Evolutionary conservation across 2,329 filamentous ascomycete genomes (phyloP).

Genomic region (Coleophoma eucalyptorum): DNA sequence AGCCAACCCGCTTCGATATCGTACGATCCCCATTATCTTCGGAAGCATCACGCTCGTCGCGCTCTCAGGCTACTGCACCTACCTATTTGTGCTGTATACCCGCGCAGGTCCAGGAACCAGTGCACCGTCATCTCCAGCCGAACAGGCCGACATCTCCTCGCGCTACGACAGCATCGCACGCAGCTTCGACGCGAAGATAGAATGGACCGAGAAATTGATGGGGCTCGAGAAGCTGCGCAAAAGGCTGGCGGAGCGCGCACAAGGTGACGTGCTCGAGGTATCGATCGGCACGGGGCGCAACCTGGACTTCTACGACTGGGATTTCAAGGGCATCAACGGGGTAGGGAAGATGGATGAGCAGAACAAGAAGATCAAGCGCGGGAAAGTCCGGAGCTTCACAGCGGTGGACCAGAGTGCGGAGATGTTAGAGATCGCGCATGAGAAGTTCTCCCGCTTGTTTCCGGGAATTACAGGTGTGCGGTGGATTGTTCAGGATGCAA

Average conservation of each 20-base stretch:
- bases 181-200: slow-evolving; percentile 55
- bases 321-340: slow-evolving; percentile 20
- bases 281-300: slow-evolving; percentile 62
- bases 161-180: slow-evolving; percentile 36
- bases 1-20: slow-evolving; percentile 18
- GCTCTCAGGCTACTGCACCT: slow-evolving; percentile 19
- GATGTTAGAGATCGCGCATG: slow-evolving; percentile 55
- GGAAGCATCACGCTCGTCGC: slow-evolving; percentile 13
- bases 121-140: slow-evolving; percentile 10
- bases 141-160: slow-evolving; percentile 24
- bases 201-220: slow-evolving; percentile 52
- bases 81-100: slow-evolving; percentile 30
- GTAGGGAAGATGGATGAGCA: slow-evolving; percentile 15
- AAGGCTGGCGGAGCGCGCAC: slow-evolving; percentile 41
- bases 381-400: slow-evolving; percentile 50
- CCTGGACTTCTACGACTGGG: slow-evolving; percentile 55
- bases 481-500: slow-evolving; percentile 28
- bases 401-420: slow-evolving; percentile 57
- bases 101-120: slow-evolving; percentile 14
- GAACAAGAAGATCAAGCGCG: slow-evolving; percentile 20
- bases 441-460: slow-evolving; percentile 42
- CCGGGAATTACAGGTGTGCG: slow-evolving; percentile 37
- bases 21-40: slow-evolving; percentile 18
- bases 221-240: slow-evolving; percentile 49
- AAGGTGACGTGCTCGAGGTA: slow-evolving; percentile 58